Conservation (phyloP, 768 basidiomycete species). For the Lactarius deliciosus region DNA sequence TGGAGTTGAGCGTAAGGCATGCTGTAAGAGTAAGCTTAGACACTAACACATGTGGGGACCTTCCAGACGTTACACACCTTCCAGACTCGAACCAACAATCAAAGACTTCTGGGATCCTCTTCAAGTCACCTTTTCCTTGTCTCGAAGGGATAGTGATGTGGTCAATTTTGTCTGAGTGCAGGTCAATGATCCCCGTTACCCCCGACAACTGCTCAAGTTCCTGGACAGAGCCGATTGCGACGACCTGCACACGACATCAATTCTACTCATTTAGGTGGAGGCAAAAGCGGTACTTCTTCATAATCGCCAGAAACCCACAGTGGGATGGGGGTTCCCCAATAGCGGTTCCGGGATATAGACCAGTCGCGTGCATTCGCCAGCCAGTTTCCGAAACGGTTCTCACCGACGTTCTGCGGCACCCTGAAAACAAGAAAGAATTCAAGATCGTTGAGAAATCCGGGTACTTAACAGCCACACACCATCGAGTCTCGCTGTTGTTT, state of each 20-base stretch:
- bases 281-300: constrained; percentile 61
- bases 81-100: constrained; percentile 99
- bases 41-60: background rate
- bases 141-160: constrained; percentile 94
- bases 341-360: constrained; percentile 98
- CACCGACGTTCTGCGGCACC: constrained; percentile 91
- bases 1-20: constrained; percentile 99
- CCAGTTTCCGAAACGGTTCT: constrained; percentile 96
- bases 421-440: constrained; percentile 38
- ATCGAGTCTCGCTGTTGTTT: constrained; percentile 89
- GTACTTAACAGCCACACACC: constrained; percentile 46
- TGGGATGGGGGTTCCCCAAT: constrained; percentile 98
- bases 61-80: constrained; percentile 52
- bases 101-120: constrained; percentile 95
- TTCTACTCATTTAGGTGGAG: background rate
- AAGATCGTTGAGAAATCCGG: background rate
- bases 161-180: constrained; percentile 94
- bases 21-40: constrained; percentile 44
- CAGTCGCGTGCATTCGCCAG: constrained; percentile 97
- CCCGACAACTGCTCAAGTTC: constrained; percentile 88
- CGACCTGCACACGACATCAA: constrained; percentile 7
- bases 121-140: constrained; percentile 80
- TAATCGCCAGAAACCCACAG: constrained; percentile 94
- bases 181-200: constrained; percentile 76
- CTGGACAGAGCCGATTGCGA: constrained; percentile 70